Evolutionary conservation across 164 flowering plant species (phyloP).

Genomic region (Pachysandra terminalis): DNA sequence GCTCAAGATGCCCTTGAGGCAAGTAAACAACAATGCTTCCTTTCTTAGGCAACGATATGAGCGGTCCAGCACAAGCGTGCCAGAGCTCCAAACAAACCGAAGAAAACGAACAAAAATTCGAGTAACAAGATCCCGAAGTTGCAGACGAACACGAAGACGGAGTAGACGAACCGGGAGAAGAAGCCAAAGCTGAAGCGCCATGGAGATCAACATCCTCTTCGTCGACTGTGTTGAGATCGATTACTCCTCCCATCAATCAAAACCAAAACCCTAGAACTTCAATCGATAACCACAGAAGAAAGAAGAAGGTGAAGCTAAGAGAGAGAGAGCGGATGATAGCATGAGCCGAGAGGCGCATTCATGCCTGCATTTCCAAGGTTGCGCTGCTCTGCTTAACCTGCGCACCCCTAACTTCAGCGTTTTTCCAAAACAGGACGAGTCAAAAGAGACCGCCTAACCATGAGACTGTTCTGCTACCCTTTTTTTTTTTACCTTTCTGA

Average conservation of each 20-base stretch:
- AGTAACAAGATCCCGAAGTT: conserved; percentile 17
- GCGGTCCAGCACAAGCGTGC: conserved; percentile 97
- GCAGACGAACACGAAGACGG: conserved; percentile 31
- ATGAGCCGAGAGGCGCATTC: conserved; percentile 9
- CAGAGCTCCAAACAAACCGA: conserved; percentile 88
- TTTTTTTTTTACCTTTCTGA: conserved; percentile 3
- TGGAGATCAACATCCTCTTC: conserved; percentile 37
- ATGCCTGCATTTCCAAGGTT: conserved; percentile 12
- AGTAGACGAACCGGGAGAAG: conserved; percentile 24
- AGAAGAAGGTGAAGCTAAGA: conserved; percentile 28
- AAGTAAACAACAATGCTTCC: conserved; percentile 80
- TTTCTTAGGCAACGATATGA: conserved; percentile 77
- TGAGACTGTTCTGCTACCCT: conserved; percentile 10
- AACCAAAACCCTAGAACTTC: conserved; percentile 1
- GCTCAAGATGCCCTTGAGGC: conserved; percentile 94
- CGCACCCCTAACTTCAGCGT: conserved; percentile 4
- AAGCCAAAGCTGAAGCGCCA: conserved; percentile 14
- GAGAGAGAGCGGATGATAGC: conserved; percentile 12
- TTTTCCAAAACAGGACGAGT: conserved; percentile 14
- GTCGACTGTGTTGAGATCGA: conserved; percentile 67
- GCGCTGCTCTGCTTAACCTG: conserved; percentile 6
- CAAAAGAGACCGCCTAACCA: conserved; percentile 16
- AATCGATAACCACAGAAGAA: neutral
- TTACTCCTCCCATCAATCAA: conserved; percentile 51
- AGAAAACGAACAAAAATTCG: conserved; percentile 18